Evolutionary conservation across 176 grass and related monocot genomes (phyloP).

Genomic region (Eleusine indica): DNA sequence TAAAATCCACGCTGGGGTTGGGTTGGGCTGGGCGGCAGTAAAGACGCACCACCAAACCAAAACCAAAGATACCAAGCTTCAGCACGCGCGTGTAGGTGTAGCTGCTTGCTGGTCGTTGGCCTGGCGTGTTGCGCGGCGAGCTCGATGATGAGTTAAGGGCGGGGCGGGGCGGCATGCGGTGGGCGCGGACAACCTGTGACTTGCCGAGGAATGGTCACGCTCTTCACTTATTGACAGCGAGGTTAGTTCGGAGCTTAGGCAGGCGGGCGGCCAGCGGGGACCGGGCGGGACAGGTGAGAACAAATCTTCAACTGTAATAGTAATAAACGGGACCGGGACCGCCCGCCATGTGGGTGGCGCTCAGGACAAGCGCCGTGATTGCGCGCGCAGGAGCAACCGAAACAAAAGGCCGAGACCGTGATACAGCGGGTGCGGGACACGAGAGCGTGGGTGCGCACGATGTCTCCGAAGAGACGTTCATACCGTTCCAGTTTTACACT

Average conservation of each 20-base stretch:
- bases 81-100: not conserved
- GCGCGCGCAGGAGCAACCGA: not conserved
- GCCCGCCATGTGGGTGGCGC: not conserved
- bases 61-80: not conserved
- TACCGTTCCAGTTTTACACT: no score
- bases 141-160: not conserved
- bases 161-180: no score
- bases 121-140: conserved; percentile 13
- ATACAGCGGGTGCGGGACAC: not conserved
- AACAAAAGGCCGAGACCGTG: not conserved
- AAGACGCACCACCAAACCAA: conserved; percentile 58
- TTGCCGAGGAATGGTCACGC: not conserved
- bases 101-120: not conserved
- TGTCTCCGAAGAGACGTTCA: no score
- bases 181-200: not conserved
- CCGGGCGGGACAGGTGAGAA: conserved; percentile 21
- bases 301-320: conserved; percentile 41
- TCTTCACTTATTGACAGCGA: not conserved
- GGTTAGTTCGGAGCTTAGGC: not conserved
- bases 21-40: conserved; percentile 41
- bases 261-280: not conserved
- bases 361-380: conserved; percentile 27
- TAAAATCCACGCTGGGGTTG: conserved; percentile 29
- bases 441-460: not conserved
- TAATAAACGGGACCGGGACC: not conserved